Evolutionary conservation across 768 basidiomycete genomes (phyloP).

Genomic region (Russula ochroleuca): DNA sequence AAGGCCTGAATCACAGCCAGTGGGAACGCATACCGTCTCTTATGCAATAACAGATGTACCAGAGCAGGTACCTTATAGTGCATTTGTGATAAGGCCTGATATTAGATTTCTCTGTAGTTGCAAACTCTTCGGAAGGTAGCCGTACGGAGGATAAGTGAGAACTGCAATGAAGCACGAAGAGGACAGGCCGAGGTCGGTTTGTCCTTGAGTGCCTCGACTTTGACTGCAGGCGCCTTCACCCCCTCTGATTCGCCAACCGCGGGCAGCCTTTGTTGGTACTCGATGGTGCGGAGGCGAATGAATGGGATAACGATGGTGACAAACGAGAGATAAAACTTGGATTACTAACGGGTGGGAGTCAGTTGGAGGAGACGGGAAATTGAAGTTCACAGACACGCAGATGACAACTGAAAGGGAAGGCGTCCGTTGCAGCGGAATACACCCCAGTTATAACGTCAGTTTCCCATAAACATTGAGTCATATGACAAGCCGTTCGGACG

Average conservation of each 20-base stretch:
- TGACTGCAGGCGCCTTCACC: background rate
- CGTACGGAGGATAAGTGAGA: background rate
- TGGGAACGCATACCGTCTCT: too few species aligned
- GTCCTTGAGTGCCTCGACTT: too few species aligned
- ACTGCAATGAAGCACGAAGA: background rate
- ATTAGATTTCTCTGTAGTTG: background rate
- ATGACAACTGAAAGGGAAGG: background rate
- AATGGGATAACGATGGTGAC: background rate
- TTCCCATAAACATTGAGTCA: slow-evolving; percentile 10
- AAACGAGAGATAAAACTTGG: background rate
- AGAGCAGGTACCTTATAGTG: background rate
- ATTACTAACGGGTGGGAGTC: background rate
- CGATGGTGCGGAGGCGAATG: background rate
- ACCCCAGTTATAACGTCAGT: slow-evolving; percentile 8
- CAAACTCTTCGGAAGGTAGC: background rate
- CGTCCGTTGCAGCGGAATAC: background rate
- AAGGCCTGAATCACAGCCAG: too few species aligned
- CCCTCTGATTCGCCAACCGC: background rate
- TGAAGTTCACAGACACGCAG: background rate
- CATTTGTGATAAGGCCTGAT: background rate
- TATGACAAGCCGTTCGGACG: slow-evolving; percentile 1
- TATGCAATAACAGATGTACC: too few species aligned
- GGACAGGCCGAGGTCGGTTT: background rate
- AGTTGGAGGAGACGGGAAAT: background rate
- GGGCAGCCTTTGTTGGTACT: background rate